These are phyloP conservation scores for Begonia masoniana DNA, from an alignment of 306 rosid genomes.

Conservation along the genomic window DNA sequence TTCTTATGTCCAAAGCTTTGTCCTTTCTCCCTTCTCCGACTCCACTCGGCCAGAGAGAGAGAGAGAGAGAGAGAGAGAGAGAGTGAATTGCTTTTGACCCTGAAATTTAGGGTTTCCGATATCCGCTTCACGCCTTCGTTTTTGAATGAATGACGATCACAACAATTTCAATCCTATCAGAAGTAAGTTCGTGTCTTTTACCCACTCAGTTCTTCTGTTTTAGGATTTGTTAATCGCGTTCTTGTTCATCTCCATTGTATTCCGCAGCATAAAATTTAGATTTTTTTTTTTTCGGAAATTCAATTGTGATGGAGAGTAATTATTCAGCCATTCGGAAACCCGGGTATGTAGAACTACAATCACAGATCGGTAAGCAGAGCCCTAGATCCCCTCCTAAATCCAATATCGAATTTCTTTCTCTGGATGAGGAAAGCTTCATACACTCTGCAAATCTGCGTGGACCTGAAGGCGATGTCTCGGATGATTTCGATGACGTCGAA, in stretches of 20 bases:
- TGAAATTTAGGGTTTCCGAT: slow-evolving; percentile 26
- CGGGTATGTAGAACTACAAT: slow-evolving; percentile 56
- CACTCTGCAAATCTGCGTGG: slow-evolving; percentile 25
- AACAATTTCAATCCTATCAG: background rate
- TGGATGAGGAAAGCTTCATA: slow-evolving; percentile 28
- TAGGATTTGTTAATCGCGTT: background rate
- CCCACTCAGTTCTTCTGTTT: background rate
- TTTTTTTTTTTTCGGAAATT: background rate
- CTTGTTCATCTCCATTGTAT: background rate
- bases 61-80: background rate
- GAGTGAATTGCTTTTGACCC: slow-evolving; percentile 43
- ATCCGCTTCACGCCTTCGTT: background rate
- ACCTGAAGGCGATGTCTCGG: slow-evolving; percentile 13
- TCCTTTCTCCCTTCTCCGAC: background rate
- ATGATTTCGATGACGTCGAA: slow-evolving; percentile 39
- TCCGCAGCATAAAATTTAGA: background rate
- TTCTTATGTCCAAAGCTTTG: background rate
- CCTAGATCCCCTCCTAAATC: slow-evolving; percentile 7
- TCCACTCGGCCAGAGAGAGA: background rate
- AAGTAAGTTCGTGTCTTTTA: slow-evolving; percentile 19
- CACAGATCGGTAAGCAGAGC: slow-evolving; percentile 22
- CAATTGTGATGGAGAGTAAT: slow-evolving; percentile 26
- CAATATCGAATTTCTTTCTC: slow-evolving; percentile 6
- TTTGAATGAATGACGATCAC: background rate
- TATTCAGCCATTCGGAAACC: slow-evolving; percentile 46